Base-by-base conservation (phyloP, 148 eudicot genomes). In the Polygonum aviculare region DNA sequence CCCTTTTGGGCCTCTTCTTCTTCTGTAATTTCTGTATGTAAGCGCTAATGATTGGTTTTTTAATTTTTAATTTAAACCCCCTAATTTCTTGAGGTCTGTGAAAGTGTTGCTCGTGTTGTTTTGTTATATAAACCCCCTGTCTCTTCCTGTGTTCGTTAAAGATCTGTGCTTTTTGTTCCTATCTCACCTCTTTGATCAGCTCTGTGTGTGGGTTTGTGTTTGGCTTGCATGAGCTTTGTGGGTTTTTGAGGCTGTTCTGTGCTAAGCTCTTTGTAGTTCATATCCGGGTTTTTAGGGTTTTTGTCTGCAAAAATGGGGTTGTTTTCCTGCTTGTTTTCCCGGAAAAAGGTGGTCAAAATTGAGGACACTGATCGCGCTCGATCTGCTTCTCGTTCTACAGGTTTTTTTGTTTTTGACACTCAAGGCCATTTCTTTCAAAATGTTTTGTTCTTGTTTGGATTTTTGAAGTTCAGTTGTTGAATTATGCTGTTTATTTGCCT, bases 351-450 rank as follows among this genome's bases (percentile, higher is more conserved):
- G 72, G 26, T 79, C 78, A 81, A 81, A 75, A 47, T 83, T 74
- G 86, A 83, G 73, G 88, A 85, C 31, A 76, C 88, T 83, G 86
- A 85, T 81, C 79, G 79, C 11, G 86, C 88, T 83, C 82, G 79
- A 79, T 83, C 88, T 81, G 86, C 78, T 83, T 83, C 85, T 67
- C 82, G 78, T 12, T 60, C 80, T 79, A 74, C 82, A 83, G 88
- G 86, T 85, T 72, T 49, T 33, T 52, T 36, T 47, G 69, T 76
- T n/a, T 19, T 47, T 45, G 60, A 26, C 31, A 26, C 31, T 54
- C 11, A 11, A 2, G 12, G 12, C 39, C n/a, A 11, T 12, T 31
- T 63, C 12, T 63, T 2, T 36, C 45, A 67, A 0, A 21, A 16
- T 4, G 26, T 54, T 54, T 54, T 18, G 26, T 10, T 18, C 22